Conservation (phyloP, 2,329 filamentous ascomycete genomes). For the Periconia digitata region DNA sequence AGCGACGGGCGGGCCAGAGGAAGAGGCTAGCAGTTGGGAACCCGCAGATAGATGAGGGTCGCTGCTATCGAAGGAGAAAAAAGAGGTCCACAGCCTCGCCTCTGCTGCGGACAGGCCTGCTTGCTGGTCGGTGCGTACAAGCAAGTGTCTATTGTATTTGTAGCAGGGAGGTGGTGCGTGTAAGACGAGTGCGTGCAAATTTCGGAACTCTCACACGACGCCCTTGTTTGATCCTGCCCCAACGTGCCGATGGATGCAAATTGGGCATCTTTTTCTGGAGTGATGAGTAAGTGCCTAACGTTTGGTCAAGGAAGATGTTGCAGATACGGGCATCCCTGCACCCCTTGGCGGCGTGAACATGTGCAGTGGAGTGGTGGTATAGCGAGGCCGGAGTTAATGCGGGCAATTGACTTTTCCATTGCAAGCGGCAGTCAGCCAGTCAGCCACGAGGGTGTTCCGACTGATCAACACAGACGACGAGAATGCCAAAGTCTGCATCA, state of each 20-base stretch:
- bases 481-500: background rate
- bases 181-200: background rate
- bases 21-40: background rate
- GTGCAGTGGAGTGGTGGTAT: too few relatives aligned
- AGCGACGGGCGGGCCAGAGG: background rate
- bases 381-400: constrained; percentile 4
- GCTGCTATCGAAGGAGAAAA: background rate
- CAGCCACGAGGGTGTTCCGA: constrained; percentile 9
- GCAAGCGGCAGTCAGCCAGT: constrained; percentile 12
- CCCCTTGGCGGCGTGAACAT: too few relatives aligned
- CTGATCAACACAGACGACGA: constrained; percentile 9
- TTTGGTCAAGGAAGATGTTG: background rate
- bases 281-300: background rate
- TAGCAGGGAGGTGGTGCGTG: background rate
- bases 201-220: background rate
- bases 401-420: constrained; percentile 15
- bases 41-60: background rate
- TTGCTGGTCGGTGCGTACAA: too few relatives aligned
- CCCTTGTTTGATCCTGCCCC: background rate
- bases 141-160: too few relatives aligned
- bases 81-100: background rate
- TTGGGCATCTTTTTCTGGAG: background rate
- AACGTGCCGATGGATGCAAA: constrained; percentile 1
- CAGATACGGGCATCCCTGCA: too few relatives aligned
- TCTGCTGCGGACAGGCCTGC: too few relatives aligned